Base-by-base conservation (phyloP, 805 yeast genomes). In the Kuraishia piskuri region DNA sequence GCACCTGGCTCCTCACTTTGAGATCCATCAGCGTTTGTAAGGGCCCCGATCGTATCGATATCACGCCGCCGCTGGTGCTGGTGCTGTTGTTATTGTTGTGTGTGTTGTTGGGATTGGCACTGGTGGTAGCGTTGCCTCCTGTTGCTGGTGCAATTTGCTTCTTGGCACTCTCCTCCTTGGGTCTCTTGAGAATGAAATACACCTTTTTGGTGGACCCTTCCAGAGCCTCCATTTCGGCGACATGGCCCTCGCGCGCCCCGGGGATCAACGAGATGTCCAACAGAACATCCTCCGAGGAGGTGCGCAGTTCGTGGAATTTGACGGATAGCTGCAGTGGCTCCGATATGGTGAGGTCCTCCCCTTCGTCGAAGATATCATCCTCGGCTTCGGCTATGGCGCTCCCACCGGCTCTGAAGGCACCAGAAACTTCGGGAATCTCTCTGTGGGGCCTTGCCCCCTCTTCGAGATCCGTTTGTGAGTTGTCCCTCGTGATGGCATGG, bases 181-280 rank as follows among this genome's bases (percentile, higher is more conserved):
- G 61, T 23, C 66, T 67, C 48, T 67, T 71, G 20, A 80, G 74
- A 0, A 72, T 66, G 59, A 81, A 80, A 55, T 70, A 73, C 2
- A 77, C 63, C 53, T 69, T 75, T 58, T 68, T 75, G 4, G 61
- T 53, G 1, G 61, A 55, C 3, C 68, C 68, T 46, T 64, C 66
- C 2, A 77, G 72, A 26, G 83, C 75, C 57, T 73, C 78, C 48
- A 87, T 61, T 64, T 89, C 95, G 22, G 89, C 91, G 7, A 88
- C 68, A 61, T 86, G 88, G 19, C 96, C 96, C n/a, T 76, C 82
- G 52, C 72, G 71, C 1, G 88, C 79, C 0, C 85, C 86, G 0
- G 88, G 86, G 0, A 88, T 58, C 2, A 80, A 69, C 0, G 71
- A 61, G 20, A 83, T 67, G 61, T 89, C 91, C 1, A 90, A 61